phyloP scores from a whole-genome alignment of 2,329 filamentous ascomycete genomes.

The Laburnicola sp. region DNA sequence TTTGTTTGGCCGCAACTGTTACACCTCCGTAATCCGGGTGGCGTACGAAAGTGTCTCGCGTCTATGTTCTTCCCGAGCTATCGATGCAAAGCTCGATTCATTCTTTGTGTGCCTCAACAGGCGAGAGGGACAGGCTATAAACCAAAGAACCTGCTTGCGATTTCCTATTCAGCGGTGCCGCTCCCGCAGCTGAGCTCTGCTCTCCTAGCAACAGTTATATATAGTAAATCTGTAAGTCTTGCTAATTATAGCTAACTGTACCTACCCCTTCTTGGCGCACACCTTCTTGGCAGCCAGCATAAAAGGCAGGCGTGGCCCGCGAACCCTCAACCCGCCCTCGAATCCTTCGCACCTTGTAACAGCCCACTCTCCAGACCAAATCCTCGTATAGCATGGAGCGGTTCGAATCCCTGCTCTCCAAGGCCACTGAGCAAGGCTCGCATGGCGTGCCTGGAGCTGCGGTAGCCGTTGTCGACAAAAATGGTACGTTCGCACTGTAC shows the following conservation, averaged over 20 bases:
- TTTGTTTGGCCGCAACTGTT: not conserved
- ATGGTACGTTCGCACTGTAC: constrained; percentile 11
- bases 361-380: not conserved
- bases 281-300: not conserved
- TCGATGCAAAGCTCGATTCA: not conserved
- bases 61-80: not conserved
- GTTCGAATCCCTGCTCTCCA: constrained; percentile 32
- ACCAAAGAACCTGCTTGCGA: too few relatives aligned
- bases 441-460: constrained; percentile 24
- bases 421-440: constrained; percentile 20
- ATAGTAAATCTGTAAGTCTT: too few relatives aligned
- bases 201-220: too few relatives aligned
- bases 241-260: not conserved
- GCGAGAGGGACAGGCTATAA: too few relatives aligned
- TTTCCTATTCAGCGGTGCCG: too few relatives aligned
- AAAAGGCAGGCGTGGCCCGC: not conserved
- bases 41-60: not conserved
- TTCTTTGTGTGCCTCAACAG: too few relatives aligned
- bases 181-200: too few relatives aligned
- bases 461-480: constrained; percentile 25
- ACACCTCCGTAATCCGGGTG: not conserved
- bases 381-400: constrained; percentile 11
- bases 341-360: not conserved
- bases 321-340: not conserved
- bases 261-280: not conserved